phyloP scores from a whole-genome alignment of 768 basidiomycete species.

The Xerocomus potaroensis region DNA sequence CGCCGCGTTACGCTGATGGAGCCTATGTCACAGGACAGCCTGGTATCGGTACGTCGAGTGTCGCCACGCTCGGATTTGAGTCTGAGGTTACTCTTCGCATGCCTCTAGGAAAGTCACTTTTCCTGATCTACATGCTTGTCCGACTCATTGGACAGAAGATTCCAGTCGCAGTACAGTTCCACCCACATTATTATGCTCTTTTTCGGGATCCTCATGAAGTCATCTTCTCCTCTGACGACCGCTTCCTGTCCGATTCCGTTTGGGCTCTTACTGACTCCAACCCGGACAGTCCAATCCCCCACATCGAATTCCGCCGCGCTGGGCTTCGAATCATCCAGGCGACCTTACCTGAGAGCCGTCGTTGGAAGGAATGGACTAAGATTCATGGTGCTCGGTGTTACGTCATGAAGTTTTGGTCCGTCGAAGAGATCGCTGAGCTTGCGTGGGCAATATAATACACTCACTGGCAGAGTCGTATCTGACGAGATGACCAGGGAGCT shows the following conservation, averaged over 20 bases:
- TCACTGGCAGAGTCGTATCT: neutral
- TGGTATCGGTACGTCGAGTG: conserved; percentile 7
- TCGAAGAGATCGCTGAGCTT: neutral
- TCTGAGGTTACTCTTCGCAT: neutral
- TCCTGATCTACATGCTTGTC: neutral
- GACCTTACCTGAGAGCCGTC: neutral
- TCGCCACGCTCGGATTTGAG: no score
- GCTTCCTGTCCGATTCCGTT: neutral
- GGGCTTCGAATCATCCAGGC: neutral
- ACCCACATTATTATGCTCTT: neutral
- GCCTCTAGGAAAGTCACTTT: neutral
- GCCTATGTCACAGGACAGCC: conserved; percentile 5
- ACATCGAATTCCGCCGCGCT: accelerated
- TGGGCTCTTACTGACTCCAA: conserved; percentile 5
- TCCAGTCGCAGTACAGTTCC: neutral
- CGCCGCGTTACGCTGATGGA: neutral
- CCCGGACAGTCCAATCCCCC: neutral
- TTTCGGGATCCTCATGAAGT: neutral
- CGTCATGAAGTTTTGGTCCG: conserved; percentile 3
- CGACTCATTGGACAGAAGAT: neutral
- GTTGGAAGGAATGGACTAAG: conserved; percentile 4
- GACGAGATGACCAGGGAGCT: neutral
- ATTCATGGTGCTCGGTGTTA: neutral
- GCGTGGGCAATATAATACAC: neutral
- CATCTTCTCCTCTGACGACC: neutral